Base-by-base conservation (phyloP, 2,329 filamentous ascomycete species). In the Pochonia chlamydosporia region DNA sequence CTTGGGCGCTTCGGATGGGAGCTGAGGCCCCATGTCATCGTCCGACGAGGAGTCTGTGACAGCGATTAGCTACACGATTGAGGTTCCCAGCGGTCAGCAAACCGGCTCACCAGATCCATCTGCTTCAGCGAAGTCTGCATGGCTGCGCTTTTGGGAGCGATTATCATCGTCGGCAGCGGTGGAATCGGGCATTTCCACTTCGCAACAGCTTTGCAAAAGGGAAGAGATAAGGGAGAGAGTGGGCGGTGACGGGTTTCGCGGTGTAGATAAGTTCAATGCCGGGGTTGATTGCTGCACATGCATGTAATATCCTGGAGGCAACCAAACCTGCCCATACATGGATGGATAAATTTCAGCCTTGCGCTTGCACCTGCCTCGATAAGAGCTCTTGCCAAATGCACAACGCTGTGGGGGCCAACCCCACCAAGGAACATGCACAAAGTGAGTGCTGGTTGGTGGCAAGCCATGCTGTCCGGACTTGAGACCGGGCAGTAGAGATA, bases 1-100 rank as follows among this genome's bases (percentile, higher is more conserved):
- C 74, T 92, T 92, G 46, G 83, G 87, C 2, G 84, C 84, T 43
- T 84, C 79, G 2, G 89, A 86, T 37, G 93, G 92, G 25, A 97
- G 79, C 57, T 92, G 86, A 24, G 93, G 93, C 37, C 93, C 93
- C 72, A 96, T 93, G 63, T 95, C 91, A 69, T 96, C 90, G 59
- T 89, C 87, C 4, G 87, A 92, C 30, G 89, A 95, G 59, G 78
- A 82, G 45, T 81, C 81, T 77, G 48, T 52, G 26, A 33, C 47
- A 23, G 23, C 33, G 49, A n/a, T 61, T 33, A 43, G 45, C 21
- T 26, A 25, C 16, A 9, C 20, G n/a, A 8, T 16, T 16, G 11
- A 24, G n/a, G 7, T 41, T 13, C 16, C 7, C n/a, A 43, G 36
- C 21, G 24, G 44, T 21, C 37, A 26, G 14, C n/a, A 31, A 43